Evolutionary conservation across 129 eudicot genomes (phyloP).

Genomic region (Lactuca saligna): DNA sequence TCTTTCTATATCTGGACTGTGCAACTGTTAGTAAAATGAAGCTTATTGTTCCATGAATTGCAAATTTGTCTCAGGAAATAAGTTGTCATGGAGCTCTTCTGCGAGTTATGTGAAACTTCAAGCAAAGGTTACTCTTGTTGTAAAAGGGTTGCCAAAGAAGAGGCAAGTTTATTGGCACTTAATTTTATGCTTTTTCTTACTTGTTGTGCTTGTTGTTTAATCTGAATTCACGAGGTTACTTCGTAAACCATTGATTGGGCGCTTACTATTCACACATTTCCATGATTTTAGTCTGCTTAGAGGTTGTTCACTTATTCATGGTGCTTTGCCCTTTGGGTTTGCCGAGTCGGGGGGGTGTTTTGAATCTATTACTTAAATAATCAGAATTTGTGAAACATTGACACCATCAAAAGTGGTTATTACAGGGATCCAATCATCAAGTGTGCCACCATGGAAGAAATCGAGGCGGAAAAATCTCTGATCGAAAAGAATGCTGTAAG

Average conservation of each 20-base stretch:
- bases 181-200: neutral
- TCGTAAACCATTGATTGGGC: neutral
- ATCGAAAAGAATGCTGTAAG: conserved; percentile 76
- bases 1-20: neutral
- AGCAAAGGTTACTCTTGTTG: conserved; percentile 25
- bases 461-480: conserved; percentile 77
- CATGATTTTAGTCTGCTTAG: neutral
- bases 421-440: conserved; percentile 54
- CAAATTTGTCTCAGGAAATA: conserved; percentile 26
- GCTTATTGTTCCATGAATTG: conserved; percentile 16
- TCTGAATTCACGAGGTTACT: neutral
- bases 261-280: neutral
- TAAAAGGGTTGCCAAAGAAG: conserved; percentile 30
- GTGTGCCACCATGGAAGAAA: conserved; percentile 89
- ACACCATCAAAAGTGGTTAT: neutral
- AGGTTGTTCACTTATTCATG: no score
- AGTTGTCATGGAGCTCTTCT: conserved; percentile 55
- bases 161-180: conserved; percentile 34
- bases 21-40: neutral
- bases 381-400: neutral
- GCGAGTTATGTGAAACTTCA: conserved; percentile 48
- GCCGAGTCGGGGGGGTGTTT: neutral
- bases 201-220: neutral
- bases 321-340: neutral
- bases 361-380: neutral